phyloP scores from a whole-genome alignment of 2,329 filamentous ascomycete genomes.

The Trichoderma sp. region DNA sequence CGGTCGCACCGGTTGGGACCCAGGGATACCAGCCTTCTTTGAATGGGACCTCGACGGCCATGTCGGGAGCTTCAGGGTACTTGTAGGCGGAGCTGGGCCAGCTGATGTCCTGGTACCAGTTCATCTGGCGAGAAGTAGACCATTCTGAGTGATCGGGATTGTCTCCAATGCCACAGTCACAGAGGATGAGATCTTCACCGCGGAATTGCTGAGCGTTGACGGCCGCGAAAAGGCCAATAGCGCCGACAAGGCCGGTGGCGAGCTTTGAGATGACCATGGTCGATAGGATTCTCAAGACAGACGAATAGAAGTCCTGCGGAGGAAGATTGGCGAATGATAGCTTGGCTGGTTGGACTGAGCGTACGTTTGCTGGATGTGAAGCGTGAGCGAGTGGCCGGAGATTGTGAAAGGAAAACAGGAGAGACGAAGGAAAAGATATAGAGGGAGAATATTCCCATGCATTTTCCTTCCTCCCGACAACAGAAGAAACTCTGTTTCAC shows the following conservation, averaged over 20 bases:
- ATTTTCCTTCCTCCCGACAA: neutral
- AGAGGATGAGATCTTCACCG: conserved; percentile 46
- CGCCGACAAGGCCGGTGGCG: conserved; percentile 30
- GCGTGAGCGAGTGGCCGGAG: neutral
- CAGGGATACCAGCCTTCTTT: conserved; percentile 46
- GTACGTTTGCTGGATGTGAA: neutral
- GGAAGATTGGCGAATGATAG: neutral
- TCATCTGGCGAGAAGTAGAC: conserved; percentile 51
- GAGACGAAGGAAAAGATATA: neutral
- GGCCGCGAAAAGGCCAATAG: conserved; percentile 34
- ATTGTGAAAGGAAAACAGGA: neutral
- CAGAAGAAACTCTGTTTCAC: neutral
- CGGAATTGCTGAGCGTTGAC: conserved; percentile 36
- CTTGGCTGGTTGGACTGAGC: neutral
- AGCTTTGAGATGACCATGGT: conserved; percentile 37
- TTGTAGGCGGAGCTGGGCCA: conserved; percentile 43
- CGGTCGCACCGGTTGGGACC: conserved; percentile 44
- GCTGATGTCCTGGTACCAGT: conserved; percentile 47
- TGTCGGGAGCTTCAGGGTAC: conserved; percentile 44
- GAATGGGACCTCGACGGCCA: conserved; percentile 47
- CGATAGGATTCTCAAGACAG: neutral
- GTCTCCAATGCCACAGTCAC: conserved; percentile 49
- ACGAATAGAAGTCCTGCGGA: neutral
- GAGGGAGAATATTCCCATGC: neutral
- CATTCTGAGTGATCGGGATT: conserved; percentile 46